phyloP scores from a whole-genome alignment of 164 flowering plant genomes.

The Vitis vinifera region ASM3070453v1 NC_081820.1:497001-497500 shows the following conservation, averaged over 20 bases:
- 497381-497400: too few species aligned
- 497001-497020: too few species aligned
- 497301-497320: slow-evolving; percentile 18
- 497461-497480: too few species aligned
- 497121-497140: slow-evolving; percentile 18
- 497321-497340: too few species aligned
- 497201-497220: slow-evolving; percentile 16
- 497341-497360: too few species aligned
- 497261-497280: slow-evolving; percentile 23
- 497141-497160: background rate
- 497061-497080: slow-evolving; percentile 20
- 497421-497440: too few species aligned
- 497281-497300: slow-evolving; percentile 50
- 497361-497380: too few species aligned
- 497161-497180: background rate
- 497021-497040: slow-evolving; percentile 18
- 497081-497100: slow-evolving; percentile 18
- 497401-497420: too few species aligned
- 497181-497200: slow-evolving; percentile 8
- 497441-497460: too few species aligned
- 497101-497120: slow-evolving; percentile 29
- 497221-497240: slow-evolving; percentile 46
- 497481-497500: too few species aligned
- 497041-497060: slow-evolving; percentile 15
- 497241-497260: slow-evolving; percentile 32